Conservation (phyloP, 2,329 filamentous ascomycete species). For the Thyridium curvatum region DNA sequence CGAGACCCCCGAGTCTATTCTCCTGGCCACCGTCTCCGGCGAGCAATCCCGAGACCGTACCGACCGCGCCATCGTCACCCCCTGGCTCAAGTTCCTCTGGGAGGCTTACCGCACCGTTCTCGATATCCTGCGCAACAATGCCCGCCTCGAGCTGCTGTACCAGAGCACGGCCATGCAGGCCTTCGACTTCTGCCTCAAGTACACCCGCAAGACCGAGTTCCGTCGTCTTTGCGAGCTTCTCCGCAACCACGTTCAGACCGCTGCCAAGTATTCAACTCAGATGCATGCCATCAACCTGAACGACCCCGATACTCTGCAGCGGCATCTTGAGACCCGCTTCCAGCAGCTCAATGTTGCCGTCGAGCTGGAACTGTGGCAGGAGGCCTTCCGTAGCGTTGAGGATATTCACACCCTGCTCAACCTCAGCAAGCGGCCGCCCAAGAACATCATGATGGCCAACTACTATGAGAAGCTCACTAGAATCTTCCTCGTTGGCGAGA, state of each 20-base stretch:
- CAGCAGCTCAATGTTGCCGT: conserved; percentile 98
- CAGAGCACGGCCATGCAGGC: conserved; percentile 97
- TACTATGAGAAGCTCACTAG: conserved; percentile 99
- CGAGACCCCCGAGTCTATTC: conserved; percentile 96
- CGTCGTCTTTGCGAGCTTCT: conserved; percentile 95
- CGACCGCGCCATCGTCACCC: conserved; percentile 95
- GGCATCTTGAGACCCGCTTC: conserved; percentile 95
- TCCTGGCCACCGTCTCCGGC: conserved; percentile 94
- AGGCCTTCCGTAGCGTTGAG: conserved; percentile 98
- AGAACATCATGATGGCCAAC: conserved; percentile 99
- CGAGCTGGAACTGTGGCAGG: conserved; percentile 97
- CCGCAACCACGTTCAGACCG: conserved; percentile 97
- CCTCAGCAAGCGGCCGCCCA: conserved; percentile 94
- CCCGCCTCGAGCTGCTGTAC: conserved; percentile 93
- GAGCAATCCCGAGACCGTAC: conserved; percentile 97
- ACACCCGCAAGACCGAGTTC: conserved; percentile 98
- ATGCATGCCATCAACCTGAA: conserved; percentile 99
- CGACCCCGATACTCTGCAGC: conserved; percentile 93
- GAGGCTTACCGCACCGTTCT: conserved; percentile 98
- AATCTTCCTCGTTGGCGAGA: conserved; percentile 98
- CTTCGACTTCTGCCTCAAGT: conserved; percentile 98
- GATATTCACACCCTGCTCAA: conserved; percentile 97
- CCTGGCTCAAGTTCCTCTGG: conserved; percentile 99
- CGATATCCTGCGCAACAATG: conserved; percentile 98
- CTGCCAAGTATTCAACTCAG: conserved; percentile 97